These are phyloP conservation scores for Cystofilobasidium capitatum DNA, from an alignment of 768 basidiomycete species.

Conservation along the genomic window DNA sequence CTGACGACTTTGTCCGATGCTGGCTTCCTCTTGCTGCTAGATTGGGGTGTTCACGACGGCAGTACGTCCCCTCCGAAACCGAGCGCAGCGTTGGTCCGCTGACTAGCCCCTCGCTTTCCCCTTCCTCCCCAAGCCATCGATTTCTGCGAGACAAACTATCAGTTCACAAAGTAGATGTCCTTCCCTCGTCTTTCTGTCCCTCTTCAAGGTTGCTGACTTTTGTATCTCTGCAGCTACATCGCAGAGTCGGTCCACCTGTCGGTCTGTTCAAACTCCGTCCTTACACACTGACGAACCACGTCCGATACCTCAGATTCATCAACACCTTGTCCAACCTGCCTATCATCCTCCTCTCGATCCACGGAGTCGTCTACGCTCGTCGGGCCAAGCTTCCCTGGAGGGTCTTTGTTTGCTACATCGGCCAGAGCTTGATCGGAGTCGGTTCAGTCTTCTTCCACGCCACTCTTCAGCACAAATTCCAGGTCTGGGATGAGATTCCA, in stretches of 20 bases:
- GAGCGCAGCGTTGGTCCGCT: neutral
- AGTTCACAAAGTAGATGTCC: neutral
- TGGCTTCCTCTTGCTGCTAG: too few relatives aligned
- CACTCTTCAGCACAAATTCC: conserved; percentile 1
- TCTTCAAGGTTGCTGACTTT: too few relatives aligned
- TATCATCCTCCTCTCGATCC: conserved; percentile 1
- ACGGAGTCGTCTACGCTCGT: conserved; percentile 10
- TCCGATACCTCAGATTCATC: neutral
- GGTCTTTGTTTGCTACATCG: neutral
- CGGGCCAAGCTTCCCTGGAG: conserved; percentile 3
- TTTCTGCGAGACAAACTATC: neutral
- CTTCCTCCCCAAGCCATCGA: neutral
- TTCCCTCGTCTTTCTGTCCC: too few relatives aligned
- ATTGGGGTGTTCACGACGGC: neutral
- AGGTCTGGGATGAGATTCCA: conserved; percentile 17
- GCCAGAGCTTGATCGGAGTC: conserved; percentile 11
- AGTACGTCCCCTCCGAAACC: neutral
- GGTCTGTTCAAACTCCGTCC: too few relatives aligned
- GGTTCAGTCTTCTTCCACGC: conserved; percentile 13
- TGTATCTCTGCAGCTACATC: neutral
- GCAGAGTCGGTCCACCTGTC: neutral
- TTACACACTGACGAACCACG: too few relatives aligned
- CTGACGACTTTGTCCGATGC: too few relatives aligned
- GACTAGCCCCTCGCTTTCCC: neutral
- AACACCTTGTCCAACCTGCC: conserved; percentile 13